Percentiles rank a stretch among this genome's conserved stretches.
phyloP scores from a whole-genome alignment of 2,329 filamentous ascomycete species.

The Byssochlamys sp. region DNA sequence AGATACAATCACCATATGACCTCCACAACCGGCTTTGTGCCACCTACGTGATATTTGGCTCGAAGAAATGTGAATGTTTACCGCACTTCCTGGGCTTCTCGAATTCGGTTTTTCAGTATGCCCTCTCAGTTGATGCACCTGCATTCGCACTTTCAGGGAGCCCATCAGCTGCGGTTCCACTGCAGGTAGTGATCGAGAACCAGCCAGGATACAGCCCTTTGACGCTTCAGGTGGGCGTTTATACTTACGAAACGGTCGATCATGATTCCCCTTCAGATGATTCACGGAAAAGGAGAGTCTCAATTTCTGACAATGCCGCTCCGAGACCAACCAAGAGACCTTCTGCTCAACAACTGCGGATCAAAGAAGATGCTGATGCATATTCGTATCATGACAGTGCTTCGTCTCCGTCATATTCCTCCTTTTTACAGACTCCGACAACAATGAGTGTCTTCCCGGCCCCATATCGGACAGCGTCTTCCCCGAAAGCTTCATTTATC shows the following conservation, averaged over 20 bases:
- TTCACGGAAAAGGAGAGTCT: constrained; percentile 50
- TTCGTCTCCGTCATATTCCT: constrained; percentile 39
- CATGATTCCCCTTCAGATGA: constrained; percentile 32
- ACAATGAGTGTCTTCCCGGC: constrained; percentile 31
- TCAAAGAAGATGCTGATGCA: constrained; percentile 42
- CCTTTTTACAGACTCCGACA: constrained; percentile 42
- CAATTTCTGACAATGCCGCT: constrained; percentile 40
- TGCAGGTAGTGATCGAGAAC: constrained; percentile 53
- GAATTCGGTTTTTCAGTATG: constrained; percentile 58
- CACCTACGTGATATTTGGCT: constrained; percentile 65
- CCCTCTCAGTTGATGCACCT: constrained; percentile 63
- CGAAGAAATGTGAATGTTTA: constrained; percentile 59
- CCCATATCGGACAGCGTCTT: constrained; percentile 27
- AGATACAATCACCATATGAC: constrained; percentile 67
- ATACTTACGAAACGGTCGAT: constrained; percentile 48
- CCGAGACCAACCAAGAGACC: constrained; percentile 41
- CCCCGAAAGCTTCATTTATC: constrained; percentile 32
- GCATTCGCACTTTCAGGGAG: constrained; percentile 50
- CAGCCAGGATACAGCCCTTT: constrained; percentile 43
- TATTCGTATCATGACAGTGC: constrained; percentile 47
- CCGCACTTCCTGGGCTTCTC: constrained; percentile 52
- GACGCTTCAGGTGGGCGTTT: constrained; percentile 50
- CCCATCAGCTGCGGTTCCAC: constrained; percentile 46
- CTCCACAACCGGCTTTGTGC: constrained; percentile 49
- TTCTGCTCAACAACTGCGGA: constrained; percentile 39